phyloP scores from a whole-genome alignment of 2,329 filamentous ascomycete genomes.

The Alternaria tenuissima region DNA sequence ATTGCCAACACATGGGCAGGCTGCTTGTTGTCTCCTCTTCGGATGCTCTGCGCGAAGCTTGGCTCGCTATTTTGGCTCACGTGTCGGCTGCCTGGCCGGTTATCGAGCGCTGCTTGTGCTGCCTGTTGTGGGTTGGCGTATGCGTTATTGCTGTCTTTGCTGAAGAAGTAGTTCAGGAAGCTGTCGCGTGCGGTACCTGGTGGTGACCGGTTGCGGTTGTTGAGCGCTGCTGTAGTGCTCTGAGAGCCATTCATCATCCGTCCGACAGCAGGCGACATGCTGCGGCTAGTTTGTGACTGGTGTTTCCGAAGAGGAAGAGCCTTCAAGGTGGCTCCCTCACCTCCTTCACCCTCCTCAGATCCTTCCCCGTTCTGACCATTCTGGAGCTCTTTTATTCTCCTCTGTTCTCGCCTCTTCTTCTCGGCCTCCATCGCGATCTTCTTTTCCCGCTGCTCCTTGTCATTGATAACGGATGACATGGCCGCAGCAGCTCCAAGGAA shows the following conservation, averaged over 20 bases:
- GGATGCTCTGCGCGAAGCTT: slow-evolving; percentile 83
- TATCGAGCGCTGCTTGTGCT: slow-evolving; percentile 50
- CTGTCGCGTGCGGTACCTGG: slow-evolving; percentile 77
- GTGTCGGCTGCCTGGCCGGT: slow-evolving; percentile 65
- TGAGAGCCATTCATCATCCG: slow-evolving; percentile 67
- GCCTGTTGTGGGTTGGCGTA: slow-evolving; percentile 50
- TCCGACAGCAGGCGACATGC: slow-evolving; percentile 81
- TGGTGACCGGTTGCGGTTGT: slow-evolving; percentile 68
- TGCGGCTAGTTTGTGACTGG: slow-evolving; percentile 69
- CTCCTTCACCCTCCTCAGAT: slow-evolving; percentile 70
- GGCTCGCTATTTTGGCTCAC: slow-evolving; percentile 81
- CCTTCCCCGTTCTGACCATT: slow-evolving; percentile 68
- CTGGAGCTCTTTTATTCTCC: slow-evolving; percentile 78
- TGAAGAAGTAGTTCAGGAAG: slow-evolving; percentile 98
- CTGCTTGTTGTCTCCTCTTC: slow-evolving; percentile 69
- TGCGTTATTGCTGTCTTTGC: slow-evolving; percentile 79
- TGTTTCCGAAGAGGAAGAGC: slow-evolving; percentile 69
- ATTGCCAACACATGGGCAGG: slow-evolving; percentile 53
- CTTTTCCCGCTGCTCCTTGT: slow-evolving; percentile 93
- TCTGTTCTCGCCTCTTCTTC: slow-evolving; percentile 82
- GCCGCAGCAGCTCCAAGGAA: slow-evolving; percentile 96
- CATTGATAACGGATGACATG: slow-evolving; percentile 95
- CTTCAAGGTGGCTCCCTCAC: slow-evolving; percentile 62
- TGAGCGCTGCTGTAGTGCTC: slow-evolving; percentile 69
- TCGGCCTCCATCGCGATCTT: slow-evolving; percentile 83